Evolutionary conservation across 169 alveolate genomes (phyloP).

Genomic region (Cryptosporidium parvum): DNA sequence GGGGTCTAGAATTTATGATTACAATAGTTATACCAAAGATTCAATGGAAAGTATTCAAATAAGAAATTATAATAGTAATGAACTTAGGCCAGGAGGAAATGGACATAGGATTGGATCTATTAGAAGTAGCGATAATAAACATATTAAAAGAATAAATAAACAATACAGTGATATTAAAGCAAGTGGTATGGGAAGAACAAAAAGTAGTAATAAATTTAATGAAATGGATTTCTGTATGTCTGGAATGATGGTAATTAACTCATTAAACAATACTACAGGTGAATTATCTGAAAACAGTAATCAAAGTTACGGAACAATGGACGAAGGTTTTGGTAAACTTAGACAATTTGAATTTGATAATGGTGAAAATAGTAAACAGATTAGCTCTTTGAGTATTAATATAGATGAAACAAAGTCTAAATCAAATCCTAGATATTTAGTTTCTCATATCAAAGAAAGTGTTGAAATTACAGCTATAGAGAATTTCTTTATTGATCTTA

Average conservation of each 20-base stretch:
- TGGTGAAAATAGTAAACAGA: not conserved
- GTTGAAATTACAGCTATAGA: slow-evolving; percentile 38
- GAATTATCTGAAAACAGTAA: not conserved
- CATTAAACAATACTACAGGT: not conserved
- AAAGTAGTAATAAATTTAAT: not conserved
- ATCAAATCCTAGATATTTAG: slow-evolving; percentile 37
- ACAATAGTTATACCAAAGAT: not conserved
- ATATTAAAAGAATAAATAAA: not conserved
- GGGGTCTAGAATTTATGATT: not conserved
- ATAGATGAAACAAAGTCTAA: not conserved
- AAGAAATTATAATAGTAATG: not conserved
- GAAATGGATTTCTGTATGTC: slow-evolving; percentile 32
- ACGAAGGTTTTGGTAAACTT: not conserved
- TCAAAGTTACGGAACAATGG: not conserved
- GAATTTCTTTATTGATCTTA: slow-evolving; percentile 46
- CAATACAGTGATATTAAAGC: not conserved
- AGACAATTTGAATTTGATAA: not conserved
- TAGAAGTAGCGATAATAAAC: not conserved
- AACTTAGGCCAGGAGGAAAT: not conserved
- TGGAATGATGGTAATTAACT: slow-evolving; percentile 1
- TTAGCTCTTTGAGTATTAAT: not conserved
- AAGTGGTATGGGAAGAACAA: not conserved
- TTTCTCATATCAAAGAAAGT: slow-evolving; percentile 26
- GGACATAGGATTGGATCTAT: not conserved
- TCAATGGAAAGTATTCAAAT: not conserved